Base-by-base conservation (phyloP, 2,329 filamentous ascomycete species). In the Verticillium dahliae region DNA sequence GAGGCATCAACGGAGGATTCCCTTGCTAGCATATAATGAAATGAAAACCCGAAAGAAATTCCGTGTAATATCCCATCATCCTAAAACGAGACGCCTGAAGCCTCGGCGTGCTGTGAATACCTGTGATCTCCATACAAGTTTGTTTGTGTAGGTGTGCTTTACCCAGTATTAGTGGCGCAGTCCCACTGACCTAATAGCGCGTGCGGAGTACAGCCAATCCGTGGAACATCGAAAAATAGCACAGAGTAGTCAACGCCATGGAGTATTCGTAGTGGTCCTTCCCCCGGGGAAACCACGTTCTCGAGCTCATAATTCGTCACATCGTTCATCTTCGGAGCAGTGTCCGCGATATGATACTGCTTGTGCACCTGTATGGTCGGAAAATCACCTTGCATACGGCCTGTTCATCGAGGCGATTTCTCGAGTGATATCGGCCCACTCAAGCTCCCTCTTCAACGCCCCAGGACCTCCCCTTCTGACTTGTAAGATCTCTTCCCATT, bases 371-470 rank as follows among this genome's bases (percentile, higher is more conserved):
- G 18, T 22, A n/a, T 10, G 41, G 41, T 50, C 41, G 10, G 22
- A 10, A 2, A 18, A 18, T 75, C 69, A 91, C 74, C 90, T 81
- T 18, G 91, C 89, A 75, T 98, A 98, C 15, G 95, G 95, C 69
- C 90, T 88, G 72, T 99, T 99, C 92, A 99, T 96, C 34, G 94
- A 81, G 4, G 95, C 93, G 67, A 99, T 93, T 75, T 98, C 94
- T 67, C 92, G 84, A 6, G 92, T 84, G 64, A 98, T 90, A 57
- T 91, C 91, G 7, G 85, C 84, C 95, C 95, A 99, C 76, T 98
- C 95, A 35, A 98, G 80, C 70, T 97, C 93, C 66, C 94, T 83
- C 68, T 85, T 87, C 62, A 89, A 67, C 6, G 73, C 69, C 2
- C 65, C 65, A 34, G 70, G 59, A n/a, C 62, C 69, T 56, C 77